Evolutionary conservation across 2,329 filamentous ascomycete species (phyloP), one percentile per base, ranked within the genome.

Genomic region (Byssoonygena ceratinophila): DNA sequence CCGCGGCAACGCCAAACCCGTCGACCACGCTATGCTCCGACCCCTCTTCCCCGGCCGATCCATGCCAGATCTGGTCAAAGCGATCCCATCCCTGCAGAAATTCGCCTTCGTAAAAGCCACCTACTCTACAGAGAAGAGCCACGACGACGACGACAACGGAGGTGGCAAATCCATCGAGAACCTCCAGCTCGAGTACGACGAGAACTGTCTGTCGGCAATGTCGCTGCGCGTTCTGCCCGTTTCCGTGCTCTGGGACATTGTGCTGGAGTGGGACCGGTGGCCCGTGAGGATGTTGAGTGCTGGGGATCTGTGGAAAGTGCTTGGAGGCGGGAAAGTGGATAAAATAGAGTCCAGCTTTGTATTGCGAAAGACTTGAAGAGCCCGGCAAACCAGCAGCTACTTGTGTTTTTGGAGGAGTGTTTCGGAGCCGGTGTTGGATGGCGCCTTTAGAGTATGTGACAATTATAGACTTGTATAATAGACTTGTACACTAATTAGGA

Each of bases 211-310:
- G 14, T 32, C 60, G 60, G 31, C 65, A 59, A 52, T 58, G 58
- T 8, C 60, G 56, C 4, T 66, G 1, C 65, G 68, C 1, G 51
- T 52, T 8, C 51, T 73, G 1, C 62, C 67, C 0, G 40, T 58
- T 2, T 52, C 55, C 1, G 63, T 65, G 2, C 27, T 71, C 14
- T 64, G 67, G 63, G 67, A 68, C 31, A 57, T 72, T 23, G 58
- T 63, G 5, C 16, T 68, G 11, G 66, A 69, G 49, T 73, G 70
- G 53, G 59, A 68, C 22, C 58, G 61, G 6, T 60, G 61, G 49
- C 59, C 64, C 3, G 51, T 57, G 11, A 61, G 61, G 43, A 54
- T 61, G 4, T 29, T 53, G 16, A 57, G 60, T 5, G 44, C 51
- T 14, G 36, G 16, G 27, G 57, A 58, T 4, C 37, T 57, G 27